Evolutionary conservation across 306 rosid genomes (phyloP).

Genomic region (Rosa chinensis): DNA sequence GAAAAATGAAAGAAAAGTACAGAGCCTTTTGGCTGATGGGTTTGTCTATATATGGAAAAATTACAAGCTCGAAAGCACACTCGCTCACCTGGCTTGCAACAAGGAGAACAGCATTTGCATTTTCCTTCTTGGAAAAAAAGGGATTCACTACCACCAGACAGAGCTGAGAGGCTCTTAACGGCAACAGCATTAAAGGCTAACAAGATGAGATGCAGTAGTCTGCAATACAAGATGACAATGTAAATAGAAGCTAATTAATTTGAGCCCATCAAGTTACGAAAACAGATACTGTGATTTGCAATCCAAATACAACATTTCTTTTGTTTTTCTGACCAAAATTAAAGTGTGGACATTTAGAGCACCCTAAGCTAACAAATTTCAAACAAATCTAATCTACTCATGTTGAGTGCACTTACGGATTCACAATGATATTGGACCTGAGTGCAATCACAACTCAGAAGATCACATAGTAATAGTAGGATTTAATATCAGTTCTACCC

Average conservation of each 20-base stretch:
- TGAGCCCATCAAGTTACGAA: background rate
- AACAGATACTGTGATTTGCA: background rate
- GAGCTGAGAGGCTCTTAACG: slow-evolving; percentile 46
- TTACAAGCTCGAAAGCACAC: background rate
- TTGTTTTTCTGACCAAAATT: background rate
- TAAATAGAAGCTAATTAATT: background rate
- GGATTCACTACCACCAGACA: slow-evolving; percentile 65
- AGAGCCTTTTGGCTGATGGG: too few relatives aligned
- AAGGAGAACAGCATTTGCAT: slow-evolving; percentile 62
- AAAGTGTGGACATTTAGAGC: background rate
- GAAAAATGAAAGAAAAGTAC: background rate
- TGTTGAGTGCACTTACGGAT: background rate
- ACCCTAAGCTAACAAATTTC: background rate
- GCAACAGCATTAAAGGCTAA: slow-evolving; percentile 58
- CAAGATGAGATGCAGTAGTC: slow-evolving; percentile 70
- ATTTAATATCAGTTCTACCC: background rate
- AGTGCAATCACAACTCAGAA: background rate
- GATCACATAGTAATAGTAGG: background rate
- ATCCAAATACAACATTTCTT: slow-evolving; percentile 7
- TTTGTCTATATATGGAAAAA: background rate
- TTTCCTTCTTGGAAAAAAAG: slow-evolving; percentile 55
- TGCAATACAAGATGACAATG: slow-evolving; percentile 43
- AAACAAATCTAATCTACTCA: background rate
- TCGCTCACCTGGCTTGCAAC: slow-evolving; percentile 79
- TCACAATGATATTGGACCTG: background rate